These are phyloP conservation scores for Fomitiporia mediterranea DNA, from an alignment of 1,284 basidiomycete species.

Conservation along the genomic window DNA sequence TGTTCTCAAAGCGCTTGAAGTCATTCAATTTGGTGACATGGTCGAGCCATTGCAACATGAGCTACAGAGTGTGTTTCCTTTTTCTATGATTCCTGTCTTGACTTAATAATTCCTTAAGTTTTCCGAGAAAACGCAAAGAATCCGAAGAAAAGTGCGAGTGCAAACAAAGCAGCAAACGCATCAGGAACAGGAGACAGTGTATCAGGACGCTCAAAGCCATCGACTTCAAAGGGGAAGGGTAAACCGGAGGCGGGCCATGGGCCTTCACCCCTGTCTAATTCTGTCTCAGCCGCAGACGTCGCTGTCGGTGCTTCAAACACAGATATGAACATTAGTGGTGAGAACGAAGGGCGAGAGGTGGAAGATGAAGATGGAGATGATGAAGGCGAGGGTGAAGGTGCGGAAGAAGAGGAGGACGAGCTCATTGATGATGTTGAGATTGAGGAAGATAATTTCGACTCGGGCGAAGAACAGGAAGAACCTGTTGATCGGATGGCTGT, in stretches of 20 bases:
- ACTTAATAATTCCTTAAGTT: constrained; percentile 34
- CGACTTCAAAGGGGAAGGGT: constrained; percentile 34
- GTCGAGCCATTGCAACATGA: constrained; percentile 66
- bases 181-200: constrained; percentile 19
- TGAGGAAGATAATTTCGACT: constrained; percentile 25
- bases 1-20: constrained; percentile 80
- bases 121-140: constrained; percentile 58
- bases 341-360: constrained; percentile 26
- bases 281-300: constrained; percentile 22
- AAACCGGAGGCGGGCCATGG: constrained; percentile 27
- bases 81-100: not conserved
- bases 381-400: constrained; percentile 13
- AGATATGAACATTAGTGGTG: constrained; percentile 24
- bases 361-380: constrained; percentile 25
- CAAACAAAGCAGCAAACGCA: not conserved
- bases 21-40: constrained; percentile 77
- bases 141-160: constrained; percentile 38
- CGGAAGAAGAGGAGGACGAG: constrained; percentile 27
- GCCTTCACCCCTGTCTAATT: constrained; percentile 20
- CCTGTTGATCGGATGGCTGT: constrained; percentile 30
- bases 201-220: constrained; percentile 25
- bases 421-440: constrained; percentile 30
- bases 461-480: constrained; percentile 26
- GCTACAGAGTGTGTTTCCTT: constrained; percentile 52
- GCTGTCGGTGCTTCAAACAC: constrained; percentile 21